Base-by-base conservation (phyloP, 805 yeast species). In the Monosporozyma aerobia region DNA sequence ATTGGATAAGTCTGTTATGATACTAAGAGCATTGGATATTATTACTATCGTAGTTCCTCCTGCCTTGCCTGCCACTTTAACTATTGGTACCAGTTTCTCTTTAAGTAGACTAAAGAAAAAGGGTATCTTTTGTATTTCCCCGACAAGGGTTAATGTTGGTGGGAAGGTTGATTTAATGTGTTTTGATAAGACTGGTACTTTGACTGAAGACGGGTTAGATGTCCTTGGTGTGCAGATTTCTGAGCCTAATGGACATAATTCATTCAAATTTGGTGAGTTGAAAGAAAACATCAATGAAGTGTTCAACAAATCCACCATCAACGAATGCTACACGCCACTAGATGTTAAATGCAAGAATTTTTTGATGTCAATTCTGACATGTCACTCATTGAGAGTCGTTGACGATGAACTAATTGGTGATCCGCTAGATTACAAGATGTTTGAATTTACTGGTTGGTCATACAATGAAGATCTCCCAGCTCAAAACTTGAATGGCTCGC, bases 41-140 rank as follows among this genome's bases (percentile, higher is more conserved):
- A 85, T 94, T 51, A 94, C 99, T 0, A 90, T 94, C 65, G 99
- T 94, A 6, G 97, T 94, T 1, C 99, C 99, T 1, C 99, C 99
- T 1, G 99, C 99, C 0, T 75, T 94, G 46, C 99, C 99, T 0
- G 99, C 99, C 0, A 94, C 99, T 0, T 73, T 94, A 55, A 90
- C 99, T 0, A 92, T 94, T 54, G 99, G 99, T 19, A 90, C 97
- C 0, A 88, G 92, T 58, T 90, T 94, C 73, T 96, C 99, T 0
- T 70, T 94, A 27, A 75, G 81, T 32, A 76, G 98, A 56, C 73
- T 94, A 56, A 82, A 88, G 56, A 70, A 76, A 54, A 78, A 79
- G 54, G 73, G 78, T 43, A 83, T 95, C 1, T 94, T 83, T 61
- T 94, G 99, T 68, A 92, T 92, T 52, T 82, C 97, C 1, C 99